Base-by-base conservation (phyloP, 257 asterid genomes). In the Salvia miltiorrhiza region DNA sequence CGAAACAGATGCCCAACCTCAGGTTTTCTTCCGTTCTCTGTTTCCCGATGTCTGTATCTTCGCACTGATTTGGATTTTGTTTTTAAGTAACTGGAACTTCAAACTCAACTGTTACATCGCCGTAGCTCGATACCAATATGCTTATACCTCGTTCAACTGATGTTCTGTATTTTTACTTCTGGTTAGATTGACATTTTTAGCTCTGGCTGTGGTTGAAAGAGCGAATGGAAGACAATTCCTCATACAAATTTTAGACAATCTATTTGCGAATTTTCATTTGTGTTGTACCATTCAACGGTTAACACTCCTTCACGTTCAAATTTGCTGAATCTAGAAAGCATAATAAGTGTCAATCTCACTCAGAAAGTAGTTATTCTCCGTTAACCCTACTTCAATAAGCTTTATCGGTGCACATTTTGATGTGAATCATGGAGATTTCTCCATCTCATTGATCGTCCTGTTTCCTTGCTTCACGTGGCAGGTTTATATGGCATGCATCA, bases 401-500 rank as follows among this genome's bases (percentile, higher is more conserved):
- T 52, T 37, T 20, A 35, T 37, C 26, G 39, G 24, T 43, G 28
- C 33, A 63, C 52, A 28, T 63, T 44, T 69, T 73, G 63, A 62
- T 59, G 77, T 20, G 58, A 61, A 9, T 43, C 7, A 5, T 10
- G 16, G 23, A 9, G 40, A 23, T 6, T 47, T 41, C 40, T 71
- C 20, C 2, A 33, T 50, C 63, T 59, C 47, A 10, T 61, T 20
- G 71, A 54, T 53, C 19, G 60, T 54, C 39, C 35, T 52, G 40
- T 61, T 63, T 16, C 62, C 20, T 75, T 71, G 68, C 77, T 79
- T 65, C 60, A 39, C 64, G 47, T 75, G 74, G 43, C 83, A 93
- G 99, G 96, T 93, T 48, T 85, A 90, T 76, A 93, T 93, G 99
- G 96, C 99, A 35, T 88, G 97, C 79, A 65, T 93, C 82, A 80